Conservation (phyloP, 139 green algal species). For the Chlorella sp. region DNA sequence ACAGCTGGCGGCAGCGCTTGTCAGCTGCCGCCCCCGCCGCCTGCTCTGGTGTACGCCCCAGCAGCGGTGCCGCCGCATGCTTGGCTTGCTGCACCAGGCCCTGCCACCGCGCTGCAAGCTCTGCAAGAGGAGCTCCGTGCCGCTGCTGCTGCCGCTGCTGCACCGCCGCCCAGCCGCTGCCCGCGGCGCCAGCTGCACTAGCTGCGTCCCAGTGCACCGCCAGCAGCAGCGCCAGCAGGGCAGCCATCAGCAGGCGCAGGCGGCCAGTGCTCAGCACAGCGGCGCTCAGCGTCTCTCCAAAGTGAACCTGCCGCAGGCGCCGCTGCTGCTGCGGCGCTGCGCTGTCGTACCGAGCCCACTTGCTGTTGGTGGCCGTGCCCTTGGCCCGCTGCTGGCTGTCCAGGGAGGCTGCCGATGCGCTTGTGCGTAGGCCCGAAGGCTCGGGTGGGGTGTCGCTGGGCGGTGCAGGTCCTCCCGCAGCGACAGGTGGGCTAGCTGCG, state of each 20-base stretch:
- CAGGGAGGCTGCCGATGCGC: background rate
- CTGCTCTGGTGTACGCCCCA: background rate
- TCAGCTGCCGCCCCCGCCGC: no score
- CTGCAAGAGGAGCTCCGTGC: background rate
- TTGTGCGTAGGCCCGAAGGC: background rate
- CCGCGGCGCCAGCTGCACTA: background rate
- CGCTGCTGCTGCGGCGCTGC: background rate
- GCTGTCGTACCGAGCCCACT: slow-evolving; percentile 18
- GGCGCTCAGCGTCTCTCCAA: slow-evolving; percentile 19
- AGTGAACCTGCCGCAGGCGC: background rate
- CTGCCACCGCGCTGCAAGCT: background rate
- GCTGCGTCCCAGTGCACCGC: slow-evolving; percentile 11
- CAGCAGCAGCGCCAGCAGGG: slow-evolving; percentile 31
- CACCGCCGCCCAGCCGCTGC: background rate
- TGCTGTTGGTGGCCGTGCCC: slow-evolving; percentile 15
- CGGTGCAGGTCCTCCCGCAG: background rate
- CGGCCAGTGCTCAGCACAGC: slow-evolving; percentile 25
- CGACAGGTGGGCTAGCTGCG: background rate
- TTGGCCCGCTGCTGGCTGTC: slow-evolving; percentile 5
- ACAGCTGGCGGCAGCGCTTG: no score
- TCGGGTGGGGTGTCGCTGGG: background rate
- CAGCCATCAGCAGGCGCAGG: slow-evolving; percentile 19
- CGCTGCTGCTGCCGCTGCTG: background rate
- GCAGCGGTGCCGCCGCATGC: background rate
- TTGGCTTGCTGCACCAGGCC: background rate